A percentile compares a stretch with the other conserved stretches of the same genome.
phyloP scores from a whole-genome alignment of 495 filamentous ascomycete species.

The Talaromyces adpressus region DNA sequence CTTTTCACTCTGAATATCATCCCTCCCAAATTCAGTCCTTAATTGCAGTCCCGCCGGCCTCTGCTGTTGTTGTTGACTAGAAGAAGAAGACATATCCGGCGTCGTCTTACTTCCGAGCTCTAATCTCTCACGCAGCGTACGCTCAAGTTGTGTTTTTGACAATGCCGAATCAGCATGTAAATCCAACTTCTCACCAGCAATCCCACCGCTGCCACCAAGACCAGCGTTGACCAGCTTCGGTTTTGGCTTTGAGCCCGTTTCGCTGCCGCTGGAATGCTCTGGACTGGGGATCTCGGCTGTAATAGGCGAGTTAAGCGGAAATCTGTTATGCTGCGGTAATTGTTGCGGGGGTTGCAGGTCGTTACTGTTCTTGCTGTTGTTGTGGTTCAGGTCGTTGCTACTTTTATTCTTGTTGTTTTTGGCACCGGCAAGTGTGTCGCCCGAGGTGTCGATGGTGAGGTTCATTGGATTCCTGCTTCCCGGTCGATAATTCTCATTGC shows the following conservation, averaged over 20 bases:
- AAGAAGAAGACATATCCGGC: not conserved
- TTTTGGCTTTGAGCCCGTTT: not conserved
- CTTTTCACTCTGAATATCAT: conserved; percentile 9
- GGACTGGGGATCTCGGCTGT: conserved; percentile 36
- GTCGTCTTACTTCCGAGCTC: not conserved
- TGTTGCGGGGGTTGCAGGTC: conserved; percentile 10
- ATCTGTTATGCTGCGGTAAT: conserved; percentile 14
- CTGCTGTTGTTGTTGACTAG: conserved; percentile 21
- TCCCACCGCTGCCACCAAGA: not conserved
- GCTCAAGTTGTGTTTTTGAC: not conserved
- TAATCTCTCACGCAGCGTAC: not conserved
- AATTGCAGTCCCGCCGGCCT: conserved; percentile 55
- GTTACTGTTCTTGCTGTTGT: too few relatives aligned
- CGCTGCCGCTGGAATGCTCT: conserved; percentile 18
- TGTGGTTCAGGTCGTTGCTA: too few relatives aligned
- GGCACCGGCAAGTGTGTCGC: not conserved
- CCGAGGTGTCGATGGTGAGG: not conserved
- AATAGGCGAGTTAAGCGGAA: conserved; percentile 40
- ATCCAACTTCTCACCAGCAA: not conserved
- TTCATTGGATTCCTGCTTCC: not conserved
- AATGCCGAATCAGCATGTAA: not conserved
- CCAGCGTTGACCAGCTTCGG: not conserved
- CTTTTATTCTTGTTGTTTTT: not conserved
- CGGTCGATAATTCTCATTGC: not conserved
- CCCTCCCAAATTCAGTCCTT: conserved; percentile 45